Evolutionary conservation across 2,329 filamentous ascomycete species (phyloP), one percentile per base, ranked within the genome.

Genomic region (Aspergillus novoparasiticus): DNA sequence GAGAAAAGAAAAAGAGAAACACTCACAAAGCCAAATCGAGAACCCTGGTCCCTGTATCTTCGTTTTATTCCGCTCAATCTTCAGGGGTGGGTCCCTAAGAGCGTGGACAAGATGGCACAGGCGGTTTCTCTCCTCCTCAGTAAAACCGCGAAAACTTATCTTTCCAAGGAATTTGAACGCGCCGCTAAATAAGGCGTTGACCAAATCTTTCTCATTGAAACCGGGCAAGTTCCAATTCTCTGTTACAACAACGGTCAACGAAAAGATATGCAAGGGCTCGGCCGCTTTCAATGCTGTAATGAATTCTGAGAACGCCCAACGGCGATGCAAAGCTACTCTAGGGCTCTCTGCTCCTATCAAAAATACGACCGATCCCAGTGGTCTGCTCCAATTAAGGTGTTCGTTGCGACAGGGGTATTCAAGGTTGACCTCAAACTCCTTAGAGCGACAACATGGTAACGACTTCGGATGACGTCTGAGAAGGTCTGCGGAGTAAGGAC

Each of bases 221-320:
- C 62, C 62, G 14, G 57, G n/a, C 4, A 62, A 48, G 10, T 65
- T 69, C 68, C 66, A 69, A 16, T 67, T 64, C 3, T 67, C 48
- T 21, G 56, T 65, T n/a, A 58, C 65, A 19, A 67, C 61, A 34
- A 69, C 45, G 9, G 60, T 64, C 56, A 69, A 36, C 8, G 57
- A 60, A 58, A 65, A 61, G 10, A 65, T 36, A 34, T 45, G 57
- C 36, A 68, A 50, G 6, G 65, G 64, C 30, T 54, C 61, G 19
- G 55, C 39, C 51, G 57, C 59, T 46, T 39, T 57, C 62, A 67
- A 48, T 6, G 59, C 59, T 26, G 59, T 60, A 50, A 66, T 65
- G 46, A 67, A 67, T 10, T 64, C 57, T 8, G 53, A 58, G 39
- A 67, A 66, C 0, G 45, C 56, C 62, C 65, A 64, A 50, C 64